A percentile compares a stretch with the other conserved stretches of the same genome.
Evolutionary conservation across 768 basidiomycete genomes (phyloP).

Genomic region (Pleurotus pulmonarius): DNA sequence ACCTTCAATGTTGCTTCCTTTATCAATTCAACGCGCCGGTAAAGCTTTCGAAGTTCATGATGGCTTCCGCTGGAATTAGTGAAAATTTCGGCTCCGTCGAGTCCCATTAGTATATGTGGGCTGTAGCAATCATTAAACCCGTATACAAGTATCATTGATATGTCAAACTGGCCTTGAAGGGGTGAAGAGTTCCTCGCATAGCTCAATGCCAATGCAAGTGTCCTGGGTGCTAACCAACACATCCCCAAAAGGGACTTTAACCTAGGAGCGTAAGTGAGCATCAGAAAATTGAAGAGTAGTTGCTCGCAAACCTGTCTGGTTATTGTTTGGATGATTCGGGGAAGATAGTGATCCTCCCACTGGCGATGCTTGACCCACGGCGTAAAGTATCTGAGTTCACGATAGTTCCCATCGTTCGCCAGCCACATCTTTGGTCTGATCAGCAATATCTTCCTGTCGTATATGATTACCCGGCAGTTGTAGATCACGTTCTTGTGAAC

Average conservation of each 20-base stretch:
- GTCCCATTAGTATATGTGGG: conserved; percentile 95
- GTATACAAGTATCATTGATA: neutral
- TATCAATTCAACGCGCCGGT: conserved; percentile 88
- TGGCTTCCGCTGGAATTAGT: conserved; percentile 99
- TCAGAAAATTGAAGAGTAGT: neutral
- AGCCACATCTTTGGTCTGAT: conserved; percentile 99
- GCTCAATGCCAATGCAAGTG: conserved; percentile 94
- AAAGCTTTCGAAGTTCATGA: conserved; percentile 95
- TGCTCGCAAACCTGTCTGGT: conserved; percentile 71
- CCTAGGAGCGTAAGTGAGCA: conserved; percentile 34
- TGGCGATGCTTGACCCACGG: conserved; percentile 91
- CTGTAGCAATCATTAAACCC: conserved; percentile 36
- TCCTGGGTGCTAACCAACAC: conserved; percentile 90
- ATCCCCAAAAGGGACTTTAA: conserved; percentile 93
- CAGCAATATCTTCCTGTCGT: conserved; percentile 82
- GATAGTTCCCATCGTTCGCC: conserved; percentile 97
- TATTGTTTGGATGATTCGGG: conserved; percentile 81
- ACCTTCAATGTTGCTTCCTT: conserved; percentile 97
- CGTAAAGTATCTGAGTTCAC: conserved; percentile 85
- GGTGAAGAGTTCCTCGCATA: conserved; percentile 97
- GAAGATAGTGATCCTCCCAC: conserved; percentile 90
- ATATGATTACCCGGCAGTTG: conserved; percentile 90
- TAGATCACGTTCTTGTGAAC: conserved; percentile 98
- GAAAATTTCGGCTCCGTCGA: conserved; percentile 98
- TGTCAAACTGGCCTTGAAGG: conserved; percentile 80